Evolutionary conservation across 2,329 filamentous ascomycete species (phyloP), one percentile per base, ranked within the genome.

Genomic region (Stemphylium lycopersici): DNA sequence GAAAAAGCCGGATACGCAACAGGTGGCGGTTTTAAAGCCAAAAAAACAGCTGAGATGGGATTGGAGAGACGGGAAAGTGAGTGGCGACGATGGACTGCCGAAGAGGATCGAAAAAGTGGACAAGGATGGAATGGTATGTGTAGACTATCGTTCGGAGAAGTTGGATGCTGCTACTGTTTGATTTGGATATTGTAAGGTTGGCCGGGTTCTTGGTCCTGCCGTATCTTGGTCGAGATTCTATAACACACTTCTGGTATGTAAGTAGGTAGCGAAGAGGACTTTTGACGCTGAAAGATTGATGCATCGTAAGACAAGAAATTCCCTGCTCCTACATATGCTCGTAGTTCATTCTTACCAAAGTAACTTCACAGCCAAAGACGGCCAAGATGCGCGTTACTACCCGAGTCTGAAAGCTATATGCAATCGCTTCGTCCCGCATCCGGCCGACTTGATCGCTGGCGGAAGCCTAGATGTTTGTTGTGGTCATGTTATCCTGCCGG

Each of bases 1-100:
- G 20, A 42, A 52, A 33, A 48, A 41, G 16, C 26, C 39, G 4
- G 52, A 56, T 31, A 24, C 43, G 22, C 33, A 37, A 16, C 48
- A 50, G 15, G 29, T 39, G 15, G 15, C 39, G 5, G 47, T 33
- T 32, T 24, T 41, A 5, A 50, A 52, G 38, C 26, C 41, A 20
- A 43, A 54, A 12, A 49, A 49, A 22, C 49, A 49, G 8, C 18
- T 57, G 33, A 39, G 43, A 13, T 54, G 52, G 46, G 49, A 58
- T 8, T 44, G 52, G 43, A 42, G 20, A 36, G 42, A 42, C 12
- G 50, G 16, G 6, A 40, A 24, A 7, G 10, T 22, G 47, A 37
- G 29, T 2, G 16, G 22, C 3, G 22, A 36, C 8, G 32, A 55
- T 29, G 24, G 6, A 2, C 16, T 11, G 24, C 5, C 16, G 4